Percentiles rank a stretch among this genome's conserved stretches.
These are phyloP conservation scores for Encephalitozoon cuniculi DNA, from an alignment of 371 early-diverging fungal genomes.

Conservation along the genomic window DNA sequence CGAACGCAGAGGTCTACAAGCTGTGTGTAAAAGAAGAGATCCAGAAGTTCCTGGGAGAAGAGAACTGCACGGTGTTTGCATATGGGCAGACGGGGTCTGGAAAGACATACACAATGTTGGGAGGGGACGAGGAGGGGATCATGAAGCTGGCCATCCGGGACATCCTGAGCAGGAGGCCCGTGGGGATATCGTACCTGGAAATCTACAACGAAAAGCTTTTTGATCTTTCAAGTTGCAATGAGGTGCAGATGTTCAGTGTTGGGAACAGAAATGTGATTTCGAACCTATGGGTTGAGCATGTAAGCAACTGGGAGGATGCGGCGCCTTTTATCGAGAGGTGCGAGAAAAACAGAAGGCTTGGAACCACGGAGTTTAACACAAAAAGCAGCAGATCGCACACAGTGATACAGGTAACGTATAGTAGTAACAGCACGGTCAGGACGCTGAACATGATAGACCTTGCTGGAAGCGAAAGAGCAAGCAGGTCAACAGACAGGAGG, in stretches of 20 bases:
- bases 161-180: constrained; percentile 61
- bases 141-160: constrained; percentile 31
- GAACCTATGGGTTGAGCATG: constrained; percentile 50
- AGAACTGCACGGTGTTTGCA: constrained; percentile 55
- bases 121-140: constrained; percentile 46
- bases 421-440: constrained; percentile 55
- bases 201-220: constrained; percentile 78
- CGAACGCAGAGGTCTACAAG: constrained; percentile 26
- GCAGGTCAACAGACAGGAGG: constrained; percentile 44
- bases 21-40: background rate
- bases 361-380: constrained; percentile 73
- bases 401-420: constrained; percentile 71
- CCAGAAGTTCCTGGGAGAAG: background rate
- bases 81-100: constrained; percentile 61
- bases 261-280: constrained; percentile 29
- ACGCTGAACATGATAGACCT: constrained; percentile 62
- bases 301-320: constrained; percentile 71
- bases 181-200: constrained; percentile 83
- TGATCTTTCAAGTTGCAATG: constrained; percentile 64
- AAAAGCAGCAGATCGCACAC: constrained; percentile 77
- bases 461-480: constrained; percentile 59
- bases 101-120: constrained; percentile 61
- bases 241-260: constrained; percentile 42
- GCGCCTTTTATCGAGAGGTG: constrained; percentile 69
- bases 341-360: constrained; percentile 70